phyloP scores from a whole-genome alignment of 73 alveolate species.

The Urostyla sp. region DNA sequence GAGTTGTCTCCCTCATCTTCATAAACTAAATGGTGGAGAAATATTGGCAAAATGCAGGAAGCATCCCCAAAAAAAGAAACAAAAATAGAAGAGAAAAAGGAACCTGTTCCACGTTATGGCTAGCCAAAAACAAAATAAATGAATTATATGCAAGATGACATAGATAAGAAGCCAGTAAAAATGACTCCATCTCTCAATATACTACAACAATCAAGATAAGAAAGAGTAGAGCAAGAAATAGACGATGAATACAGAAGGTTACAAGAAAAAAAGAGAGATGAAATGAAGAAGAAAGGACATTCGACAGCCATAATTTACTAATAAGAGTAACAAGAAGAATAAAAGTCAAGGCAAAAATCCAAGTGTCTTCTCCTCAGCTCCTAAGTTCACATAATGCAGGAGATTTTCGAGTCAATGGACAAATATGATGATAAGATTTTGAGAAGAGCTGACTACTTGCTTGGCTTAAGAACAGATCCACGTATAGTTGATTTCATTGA shows the following conservation, averaged over 20 bases:
- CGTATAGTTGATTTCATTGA: conserved; percentile 64
- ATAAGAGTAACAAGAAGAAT: neutral
- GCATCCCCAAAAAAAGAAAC: neutral
- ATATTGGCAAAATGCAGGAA: conserved; percentile 14
- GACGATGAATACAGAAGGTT: conserved; percentile 30
- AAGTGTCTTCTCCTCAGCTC: conserved; percentile 54
- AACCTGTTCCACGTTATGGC: neutral
- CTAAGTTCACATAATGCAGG: conserved; percentile 48
- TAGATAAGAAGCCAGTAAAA: conserved; percentile 39
- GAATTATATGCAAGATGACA: neutral
- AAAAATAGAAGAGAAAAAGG: neutral
- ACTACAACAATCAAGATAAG: conserved; percentile 24
- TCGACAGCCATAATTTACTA: neutral
- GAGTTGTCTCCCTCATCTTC: neutral
- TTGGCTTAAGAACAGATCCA: conserved; percentile 63
- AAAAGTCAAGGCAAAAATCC: conserved; percentile 22
- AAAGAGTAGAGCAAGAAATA: conserved; percentile 12
- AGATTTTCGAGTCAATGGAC: conserved; percentile 66
- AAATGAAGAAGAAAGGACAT: neutral
- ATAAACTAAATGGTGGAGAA: conserved; percentile 53
- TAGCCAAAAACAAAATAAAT: too few species aligned
- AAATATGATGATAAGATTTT: conserved; percentile 55
- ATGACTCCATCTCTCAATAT: conserved; percentile 27
- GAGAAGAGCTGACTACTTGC: conserved; percentile 50
- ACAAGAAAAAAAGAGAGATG: neutral